Evolutionary conservation across 257 asterid species (phyloP).

Genomic region (Nicotiana obtusifolia): DNA sequence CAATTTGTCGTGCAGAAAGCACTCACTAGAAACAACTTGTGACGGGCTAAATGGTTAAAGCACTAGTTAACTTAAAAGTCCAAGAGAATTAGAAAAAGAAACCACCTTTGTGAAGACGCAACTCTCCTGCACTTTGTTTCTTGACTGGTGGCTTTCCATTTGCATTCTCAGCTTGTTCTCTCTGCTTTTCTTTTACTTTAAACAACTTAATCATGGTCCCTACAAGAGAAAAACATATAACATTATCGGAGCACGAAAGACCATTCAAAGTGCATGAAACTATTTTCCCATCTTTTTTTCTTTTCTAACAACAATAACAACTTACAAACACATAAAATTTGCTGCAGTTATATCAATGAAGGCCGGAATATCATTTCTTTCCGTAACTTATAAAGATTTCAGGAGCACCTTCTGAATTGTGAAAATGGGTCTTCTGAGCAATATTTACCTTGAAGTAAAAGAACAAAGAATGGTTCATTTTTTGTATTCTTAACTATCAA

Average conservation of each 20-base stretch:
- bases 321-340: not conserved
- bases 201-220: slow-evolving; percentile 83
- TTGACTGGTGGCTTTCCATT: slow-evolving; percentile 77
- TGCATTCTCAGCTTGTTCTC: slow-evolving; percentile 86
- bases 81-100: not conserved
- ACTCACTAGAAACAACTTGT: not conserved
- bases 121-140: slow-evolving; percentile 95
- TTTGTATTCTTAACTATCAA: not conserved
- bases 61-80: not conserved
- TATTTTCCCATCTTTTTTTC: not conserved
- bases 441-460: not conserved
- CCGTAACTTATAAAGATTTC: not conserved
- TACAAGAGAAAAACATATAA: slow-evolving; percentile 11
- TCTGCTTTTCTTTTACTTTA: slow-evolving; percentile 90
- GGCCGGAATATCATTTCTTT: not conserved
- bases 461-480: not conserved
- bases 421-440: not conserved
- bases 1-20: not conserved
- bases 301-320: not conserved
- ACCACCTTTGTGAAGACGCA: slow-evolving; percentile 66
- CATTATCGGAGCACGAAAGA: not conserved
- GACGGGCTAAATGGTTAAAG: not conserved
- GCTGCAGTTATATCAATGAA: not conserved
- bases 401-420: not conserved
- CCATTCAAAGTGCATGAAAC: not conserved